phyloP scores from a whole-genome alignment of 257 asterid genomes.

The Fraxinus quadrangulata region DNA sequence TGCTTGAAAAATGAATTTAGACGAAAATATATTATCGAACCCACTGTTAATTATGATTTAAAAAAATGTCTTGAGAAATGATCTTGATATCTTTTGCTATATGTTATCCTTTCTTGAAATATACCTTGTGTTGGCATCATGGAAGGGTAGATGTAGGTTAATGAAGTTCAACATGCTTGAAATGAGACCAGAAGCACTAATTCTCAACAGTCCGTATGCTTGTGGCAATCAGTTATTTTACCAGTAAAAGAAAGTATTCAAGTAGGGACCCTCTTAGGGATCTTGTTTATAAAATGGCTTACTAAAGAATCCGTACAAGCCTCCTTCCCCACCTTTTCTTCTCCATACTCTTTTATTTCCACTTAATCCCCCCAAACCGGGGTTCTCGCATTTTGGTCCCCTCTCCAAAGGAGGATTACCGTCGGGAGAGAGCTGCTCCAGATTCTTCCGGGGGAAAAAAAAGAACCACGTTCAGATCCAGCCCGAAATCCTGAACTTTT shows the following conservation, averaged over 20 bases:
- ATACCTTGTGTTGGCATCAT: not conserved
- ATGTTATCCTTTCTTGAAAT: not conserved
- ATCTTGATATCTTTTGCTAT: not conserved
- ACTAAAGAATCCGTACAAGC: too few relatives aligned
- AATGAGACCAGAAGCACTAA: conserved; percentile 1
- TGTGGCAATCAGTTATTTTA: not conserved
- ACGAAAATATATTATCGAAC: not conserved
- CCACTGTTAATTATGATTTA: not conserved
- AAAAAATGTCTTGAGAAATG: not conserved
- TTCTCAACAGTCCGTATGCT: not conserved
- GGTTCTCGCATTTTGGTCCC: too few relatives aligned
- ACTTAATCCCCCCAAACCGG: too few relatives aligned
- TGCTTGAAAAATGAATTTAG: not conserved
- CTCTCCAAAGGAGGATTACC: too few relatives aligned
- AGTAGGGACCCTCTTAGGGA: too few relatives aligned
- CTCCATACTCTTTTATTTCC: too few relatives aligned
- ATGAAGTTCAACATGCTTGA: not conserved
- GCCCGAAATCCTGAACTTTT: too few relatives aligned
- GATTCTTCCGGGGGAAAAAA: too few relatives aligned
- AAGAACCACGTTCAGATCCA: too few relatives aligned
- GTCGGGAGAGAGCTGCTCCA: too few relatives aligned
- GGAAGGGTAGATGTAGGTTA: not conserved
- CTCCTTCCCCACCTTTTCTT: too few relatives aligned
- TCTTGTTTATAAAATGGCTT: too few relatives aligned
- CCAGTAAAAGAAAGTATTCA: not conserved